These are phyloP conservation scores for Ilex asprella DNA, from an alignment of 257 asterid species.

Conservation along the genomic window DNA sequence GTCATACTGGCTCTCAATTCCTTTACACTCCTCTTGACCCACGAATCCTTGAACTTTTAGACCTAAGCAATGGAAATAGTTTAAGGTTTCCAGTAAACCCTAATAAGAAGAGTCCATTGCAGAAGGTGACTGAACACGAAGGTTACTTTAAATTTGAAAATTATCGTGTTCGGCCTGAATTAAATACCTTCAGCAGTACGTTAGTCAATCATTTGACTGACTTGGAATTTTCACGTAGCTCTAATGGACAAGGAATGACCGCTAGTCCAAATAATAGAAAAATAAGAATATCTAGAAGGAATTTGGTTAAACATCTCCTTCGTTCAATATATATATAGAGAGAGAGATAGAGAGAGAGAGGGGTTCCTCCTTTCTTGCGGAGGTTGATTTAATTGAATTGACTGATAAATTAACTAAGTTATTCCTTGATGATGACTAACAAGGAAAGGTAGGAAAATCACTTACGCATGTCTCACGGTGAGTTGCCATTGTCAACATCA, in stretches of 20 bases:
- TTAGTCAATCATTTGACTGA: slow-evolving; percentile 13
- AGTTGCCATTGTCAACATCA: too few relatives aligned
- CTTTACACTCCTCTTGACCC: too few relatives aligned
- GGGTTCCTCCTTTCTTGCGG: slow-evolving; percentile 19
- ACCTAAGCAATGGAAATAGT: too few relatives aligned
- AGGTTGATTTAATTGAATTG: slow-evolving; percentile 12
- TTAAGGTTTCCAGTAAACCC: too few relatives aligned
- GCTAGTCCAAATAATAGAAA: neutral
- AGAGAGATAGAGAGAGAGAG: slow-evolving; percentile 6
- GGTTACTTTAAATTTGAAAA: neutral
- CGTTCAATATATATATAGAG: neutral
- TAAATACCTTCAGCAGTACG: neutral
- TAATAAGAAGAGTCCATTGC: too few relatives aligned
- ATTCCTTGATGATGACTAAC: too few relatives aligned
- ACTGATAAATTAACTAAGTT: too few relatives aligned
- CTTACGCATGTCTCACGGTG: too few relatives aligned
- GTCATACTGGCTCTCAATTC: too few relatives aligned
- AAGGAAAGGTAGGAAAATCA: too few relatives aligned
- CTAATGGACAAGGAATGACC: slow-evolving; percentile 4
- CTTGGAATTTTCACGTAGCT: slow-evolving; percentile 12
- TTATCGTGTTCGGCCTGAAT: neutral
- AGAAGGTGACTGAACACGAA: neutral
- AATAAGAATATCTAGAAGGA: slow-evolving; percentile 14
- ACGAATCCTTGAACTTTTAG: too few relatives aligned
- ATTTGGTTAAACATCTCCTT: slow-evolving; percentile 31